phyloP scores from a whole-genome alignment of 345 rosid species.

The Eucalyptus dawsonii region DNA sequence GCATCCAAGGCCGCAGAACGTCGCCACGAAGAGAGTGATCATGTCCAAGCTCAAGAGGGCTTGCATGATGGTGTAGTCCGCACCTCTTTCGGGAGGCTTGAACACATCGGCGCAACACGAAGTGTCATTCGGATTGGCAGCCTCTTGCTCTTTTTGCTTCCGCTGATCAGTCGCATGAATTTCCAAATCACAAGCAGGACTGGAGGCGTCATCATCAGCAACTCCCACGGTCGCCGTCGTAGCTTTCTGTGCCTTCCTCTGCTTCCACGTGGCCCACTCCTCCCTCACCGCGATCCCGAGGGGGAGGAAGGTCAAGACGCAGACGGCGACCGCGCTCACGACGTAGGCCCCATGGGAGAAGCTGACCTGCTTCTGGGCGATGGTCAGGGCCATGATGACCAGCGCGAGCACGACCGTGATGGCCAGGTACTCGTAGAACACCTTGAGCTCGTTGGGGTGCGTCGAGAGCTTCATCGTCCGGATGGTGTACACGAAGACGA shows the following conservation, averaged over 20 bases:
- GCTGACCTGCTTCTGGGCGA: neutral
- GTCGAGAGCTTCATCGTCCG: neutral
- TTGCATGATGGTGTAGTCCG: constrained; percentile 9
- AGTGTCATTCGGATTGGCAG: neutral
- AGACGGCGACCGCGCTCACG: neutral
- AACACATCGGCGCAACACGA: neutral
- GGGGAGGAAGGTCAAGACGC: neutral
- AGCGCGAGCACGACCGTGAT: neutral
- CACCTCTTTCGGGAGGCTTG: neutral
- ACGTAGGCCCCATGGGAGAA: neutral
- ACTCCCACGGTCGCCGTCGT: neutral
- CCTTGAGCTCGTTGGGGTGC: neutral
- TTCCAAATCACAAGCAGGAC: neutral
- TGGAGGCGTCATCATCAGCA: neutral
- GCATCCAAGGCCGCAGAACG: neutral
- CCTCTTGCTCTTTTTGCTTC: neutral
- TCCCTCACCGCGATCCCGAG: neutral
- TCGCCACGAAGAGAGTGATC: neutral
- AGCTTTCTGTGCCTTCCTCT: neutral
- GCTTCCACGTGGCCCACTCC: neutral
- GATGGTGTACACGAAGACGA: neutral
- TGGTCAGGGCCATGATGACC: neutral
- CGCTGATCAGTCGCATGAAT: neutral
- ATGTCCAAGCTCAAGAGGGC: constrained; percentile 11
- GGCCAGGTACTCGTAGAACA: neutral